phyloP scores from a whole-genome alignment of 2,329 filamentous ascomycete species.

The Calonectria fujianensis region DNA sequence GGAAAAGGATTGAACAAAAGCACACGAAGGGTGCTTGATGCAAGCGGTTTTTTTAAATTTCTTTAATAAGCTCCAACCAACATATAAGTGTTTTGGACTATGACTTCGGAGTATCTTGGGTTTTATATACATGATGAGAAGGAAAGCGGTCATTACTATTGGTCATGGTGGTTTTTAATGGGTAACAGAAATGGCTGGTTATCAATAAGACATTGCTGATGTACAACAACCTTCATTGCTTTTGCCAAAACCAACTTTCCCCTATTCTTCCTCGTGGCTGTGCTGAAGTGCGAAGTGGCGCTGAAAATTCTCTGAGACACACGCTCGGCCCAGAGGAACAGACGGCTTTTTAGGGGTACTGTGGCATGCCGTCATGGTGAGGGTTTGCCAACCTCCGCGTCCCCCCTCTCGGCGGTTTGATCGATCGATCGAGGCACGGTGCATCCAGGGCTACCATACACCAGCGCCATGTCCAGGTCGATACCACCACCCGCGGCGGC shows the following conservation, averaged over 20 bases:
- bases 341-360: neutral
- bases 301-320: neutral
- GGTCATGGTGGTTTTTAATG: neutral
- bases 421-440: neutral
- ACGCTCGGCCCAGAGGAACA: neutral
- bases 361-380: neutral
- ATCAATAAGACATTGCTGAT: neutral
- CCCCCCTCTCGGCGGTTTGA: neutral
- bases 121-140: neutral
- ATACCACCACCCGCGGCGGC: no score
- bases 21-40: neutral
- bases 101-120: neutral
- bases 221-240: neutral
- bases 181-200: no score
- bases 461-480: no score
- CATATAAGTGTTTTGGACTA: neutral
- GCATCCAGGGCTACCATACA: neutral
- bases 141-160: neutral
- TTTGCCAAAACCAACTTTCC: neutral
- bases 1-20: slow-evolving; percentile 31
- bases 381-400: neutral
- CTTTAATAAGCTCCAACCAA: neutral
- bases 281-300: neutral
- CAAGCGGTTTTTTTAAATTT: neutral
- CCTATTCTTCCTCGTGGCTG: neutral